Evolutionary conservation across 2,329 filamentous ascomycete species (phyloP).

Genomic region (Curvularia hawaiiensis): DNA sequence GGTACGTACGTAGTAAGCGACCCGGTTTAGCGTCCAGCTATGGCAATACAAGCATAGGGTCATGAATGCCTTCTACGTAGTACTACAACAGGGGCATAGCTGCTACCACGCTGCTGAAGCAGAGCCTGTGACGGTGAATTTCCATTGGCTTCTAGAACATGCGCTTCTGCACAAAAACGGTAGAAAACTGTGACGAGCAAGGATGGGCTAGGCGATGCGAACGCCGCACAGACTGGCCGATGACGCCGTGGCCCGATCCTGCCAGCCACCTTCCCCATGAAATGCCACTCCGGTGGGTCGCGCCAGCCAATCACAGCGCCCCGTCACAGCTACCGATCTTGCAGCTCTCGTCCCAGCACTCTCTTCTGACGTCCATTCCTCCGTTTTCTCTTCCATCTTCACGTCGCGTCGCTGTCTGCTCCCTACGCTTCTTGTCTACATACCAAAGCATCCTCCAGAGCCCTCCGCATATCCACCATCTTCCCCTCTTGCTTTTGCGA

Average conservation of each 20-base stretch:
- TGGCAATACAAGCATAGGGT: neutral
- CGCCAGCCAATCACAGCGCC: constrained; percentile 30
- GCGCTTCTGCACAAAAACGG: neutral
- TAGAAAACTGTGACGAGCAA: constrained; percentile 3
- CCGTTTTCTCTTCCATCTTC: constrained; percentile 27
- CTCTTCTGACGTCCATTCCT: constrained; percentile 23
- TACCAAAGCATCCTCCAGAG: constrained; percentile 21
- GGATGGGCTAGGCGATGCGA: constrained; percentile 12
- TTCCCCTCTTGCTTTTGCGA: constrained; percentile 23
- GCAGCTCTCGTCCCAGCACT: constrained; percentile 30
- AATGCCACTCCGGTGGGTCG: constrained; percentile 10
- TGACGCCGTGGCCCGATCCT: constrained; percentile 37
- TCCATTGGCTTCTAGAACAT: constrained; percentile 3
- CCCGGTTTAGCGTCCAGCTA: neutral
- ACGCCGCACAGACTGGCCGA: constrained; percentile 20
- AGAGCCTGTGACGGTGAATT: neutral
- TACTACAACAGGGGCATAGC: neutral
- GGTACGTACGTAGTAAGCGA: neutral
- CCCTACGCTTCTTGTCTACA: constrained; percentile 31
- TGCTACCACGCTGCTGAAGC: no score
- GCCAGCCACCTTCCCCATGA: constrained; percentile 23
- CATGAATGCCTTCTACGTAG: no score
- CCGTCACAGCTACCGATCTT: constrained; percentile 40
- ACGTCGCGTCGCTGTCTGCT: constrained; percentile 23
- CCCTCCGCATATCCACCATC: constrained; percentile 35